These are phyloP conservation scores for Colletotrichum phormii DNA, from an alignment of 2,329 filamentous ascomycete species.

Conservation along the genomic window DNA sequence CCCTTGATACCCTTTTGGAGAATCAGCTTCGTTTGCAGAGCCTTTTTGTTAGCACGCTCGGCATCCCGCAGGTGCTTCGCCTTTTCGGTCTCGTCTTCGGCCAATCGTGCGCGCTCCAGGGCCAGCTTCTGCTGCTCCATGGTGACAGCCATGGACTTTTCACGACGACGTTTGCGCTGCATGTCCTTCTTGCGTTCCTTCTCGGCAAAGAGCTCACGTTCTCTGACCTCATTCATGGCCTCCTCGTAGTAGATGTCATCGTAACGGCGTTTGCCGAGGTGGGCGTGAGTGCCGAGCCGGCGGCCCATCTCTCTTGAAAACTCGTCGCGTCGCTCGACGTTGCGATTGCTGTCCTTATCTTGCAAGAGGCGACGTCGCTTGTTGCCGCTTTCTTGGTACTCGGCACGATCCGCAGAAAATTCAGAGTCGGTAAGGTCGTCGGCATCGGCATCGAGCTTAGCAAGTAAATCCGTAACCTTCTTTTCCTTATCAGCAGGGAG, in stretches of 20 bases:
- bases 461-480: conserved; percentile 72
- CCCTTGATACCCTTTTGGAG: conserved; percentile 88
- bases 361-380: conserved; percentile 79
- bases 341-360: conserved; percentile 70
- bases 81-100: conserved; percentile 84
- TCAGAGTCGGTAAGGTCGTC: conserved; percentile 56
- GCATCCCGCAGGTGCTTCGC: conserved; percentile 86
- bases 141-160: conserved; percentile 94
- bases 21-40: conserved; percentile 87
- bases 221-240: conserved; percentile 87
- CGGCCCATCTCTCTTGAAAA: conserved; percentile 67
- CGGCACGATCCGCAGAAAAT: conserved; percentile 55
- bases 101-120: conserved; percentile 80
- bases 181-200: conserved; percentile 99
- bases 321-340: conserved; percentile 71
- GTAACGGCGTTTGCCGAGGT: conserved; percentile 80
- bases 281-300: conserved; percentile 76
- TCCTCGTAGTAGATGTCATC: conserved; percentile 81
- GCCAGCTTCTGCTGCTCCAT: conserved; percentile 91
- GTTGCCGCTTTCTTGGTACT: conserved; percentile 66
- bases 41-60: conserved; percentile 92
- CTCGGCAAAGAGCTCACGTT: conserved; percentile 90
- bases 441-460: conserved; percentile 60
- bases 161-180: conserved; percentile 94
- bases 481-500: conserved; percentile 72